These are phyloP conservation scores for Colletotrichum shisoi DNA, from an alignment of 2,329 filamentous ascomycete species.

Conservation along the genomic window DNA sequence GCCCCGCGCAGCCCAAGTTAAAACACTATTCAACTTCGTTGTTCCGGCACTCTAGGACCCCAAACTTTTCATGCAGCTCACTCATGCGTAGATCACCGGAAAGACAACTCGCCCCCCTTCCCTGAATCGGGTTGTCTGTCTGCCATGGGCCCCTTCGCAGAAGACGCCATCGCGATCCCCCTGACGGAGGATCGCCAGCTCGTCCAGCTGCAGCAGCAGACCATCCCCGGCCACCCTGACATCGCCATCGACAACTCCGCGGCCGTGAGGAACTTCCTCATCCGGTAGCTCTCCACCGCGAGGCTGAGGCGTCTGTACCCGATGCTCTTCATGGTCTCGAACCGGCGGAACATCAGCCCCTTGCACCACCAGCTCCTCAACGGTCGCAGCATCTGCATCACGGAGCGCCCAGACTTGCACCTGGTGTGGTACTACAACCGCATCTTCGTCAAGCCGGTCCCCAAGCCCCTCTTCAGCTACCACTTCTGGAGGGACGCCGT, in stretches of 20 bases:
- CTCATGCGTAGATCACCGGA: not conserved
- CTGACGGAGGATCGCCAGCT: not conserved
- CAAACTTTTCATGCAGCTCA: not conserved
- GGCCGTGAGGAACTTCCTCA: not conserved
- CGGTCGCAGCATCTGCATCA: slow-evolving; percentile 50
- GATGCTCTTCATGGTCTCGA: slow-evolving; percentile 1
- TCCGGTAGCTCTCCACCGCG: not conserved
- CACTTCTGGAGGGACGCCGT: slow-evolving; percentile 48
- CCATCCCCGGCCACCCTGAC: not conserved
- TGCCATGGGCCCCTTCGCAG: not conserved
- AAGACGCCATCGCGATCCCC: not conserved
- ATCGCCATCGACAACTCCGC: not conserved
- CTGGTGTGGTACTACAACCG: slow-evolving; percentile 52
- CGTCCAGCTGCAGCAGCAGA: not conserved
- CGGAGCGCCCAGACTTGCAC: slow-evolving; percentile 53
- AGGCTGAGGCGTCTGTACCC: not conserved
- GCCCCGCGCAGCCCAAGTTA: too few species aligned
- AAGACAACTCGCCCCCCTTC: not conserved
- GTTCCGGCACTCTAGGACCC: too few species aligned
- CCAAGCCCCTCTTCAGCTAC: slow-evolving; percentile 48
- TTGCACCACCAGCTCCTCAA: slow-evolving; percentile 52
- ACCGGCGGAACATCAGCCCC: slow-evolving; percentile 44
- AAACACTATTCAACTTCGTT: too few species aligned
- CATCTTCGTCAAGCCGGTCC: slow-evolving; percentile 56
- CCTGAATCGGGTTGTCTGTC: not conserved